Evolutionary conservation across 75 land plant species (phyloP).

Genomic region (Cryptomeria japonica): DNA sequence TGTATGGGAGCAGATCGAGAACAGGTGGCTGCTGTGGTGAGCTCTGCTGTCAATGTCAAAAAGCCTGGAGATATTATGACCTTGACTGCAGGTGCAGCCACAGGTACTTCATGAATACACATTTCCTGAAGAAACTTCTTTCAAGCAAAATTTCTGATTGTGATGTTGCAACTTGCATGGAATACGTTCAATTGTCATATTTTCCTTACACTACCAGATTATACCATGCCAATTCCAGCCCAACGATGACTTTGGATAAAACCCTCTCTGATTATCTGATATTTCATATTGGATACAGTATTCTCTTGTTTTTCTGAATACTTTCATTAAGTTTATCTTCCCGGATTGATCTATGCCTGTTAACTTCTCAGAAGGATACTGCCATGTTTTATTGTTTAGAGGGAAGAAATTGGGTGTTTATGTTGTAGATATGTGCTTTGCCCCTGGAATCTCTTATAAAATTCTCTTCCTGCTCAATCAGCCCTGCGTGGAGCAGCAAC

Average conservation of each 20-base stretch:
- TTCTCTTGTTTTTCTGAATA: not conserved
- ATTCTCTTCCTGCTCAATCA: conserved; percentile 14
- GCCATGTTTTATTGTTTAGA: not conserved
- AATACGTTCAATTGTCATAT: not conserved
- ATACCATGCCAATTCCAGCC: not conserved
- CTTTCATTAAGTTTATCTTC: not conserved
- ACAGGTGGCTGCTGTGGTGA: conserved; percentile 58
- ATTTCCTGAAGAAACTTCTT: not conserved
- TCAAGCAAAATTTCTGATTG: not conserved
- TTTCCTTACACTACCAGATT: not conserved
- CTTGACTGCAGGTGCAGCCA: conserved; percentile 94
- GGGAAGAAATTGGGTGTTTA: not conserved
- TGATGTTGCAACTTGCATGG: not conserved
- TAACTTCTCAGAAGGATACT: not conserved
- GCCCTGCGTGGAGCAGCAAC: conserved; percentile 91
- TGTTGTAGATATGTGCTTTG: not conserved
- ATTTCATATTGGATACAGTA: not conserved
- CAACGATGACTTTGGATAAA: not conserved
- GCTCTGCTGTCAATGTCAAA: conserved; percentile 78
- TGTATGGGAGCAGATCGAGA: conserved; percentile 82
- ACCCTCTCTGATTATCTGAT: not conserved
- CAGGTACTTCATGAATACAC: conserved; percentile 42
- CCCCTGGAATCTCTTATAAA: not conserved
- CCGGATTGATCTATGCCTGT: not conserved
- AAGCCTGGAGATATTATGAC: conserved; percentile 87